Evolutionary conservation across 805 yeast genomes (phyloP).

Genomic region (Tetrapisispora pingtungensis): DNA sequence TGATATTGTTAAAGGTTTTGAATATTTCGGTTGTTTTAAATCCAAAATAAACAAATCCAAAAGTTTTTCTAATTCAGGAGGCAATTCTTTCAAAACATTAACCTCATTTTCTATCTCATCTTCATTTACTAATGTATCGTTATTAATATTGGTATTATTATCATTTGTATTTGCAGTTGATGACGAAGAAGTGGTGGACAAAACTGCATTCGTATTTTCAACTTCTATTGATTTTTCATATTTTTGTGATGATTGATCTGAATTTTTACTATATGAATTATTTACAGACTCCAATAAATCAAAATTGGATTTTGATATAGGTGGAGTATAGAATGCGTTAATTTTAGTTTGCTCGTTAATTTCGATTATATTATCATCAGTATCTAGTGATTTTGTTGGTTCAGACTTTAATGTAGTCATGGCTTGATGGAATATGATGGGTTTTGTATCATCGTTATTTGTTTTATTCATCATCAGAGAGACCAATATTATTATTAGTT

Average conservation of each 20-base stretch:
- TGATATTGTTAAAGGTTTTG: slow-evolving; percentile 20
- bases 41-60: slow-evolving; percentile 25
- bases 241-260: background rate
- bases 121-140: slow-evolving; percentile 5
- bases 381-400: background rate
- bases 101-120: slow-evolving; percentile 20
- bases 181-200: background rate
- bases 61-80: slow-evolving; percentile 18
- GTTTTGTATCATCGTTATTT: too few relatives aligned
- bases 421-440: too few relatives aligned
- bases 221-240: background rate
- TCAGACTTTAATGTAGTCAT: background rate
- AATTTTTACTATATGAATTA: slow-evolving; percentile 17
- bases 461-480: background rate
- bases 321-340: slow-evolving; percentile 24
- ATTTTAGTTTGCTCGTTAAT: background rate
- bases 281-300: slow-evolving; percentile 19
- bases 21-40: slow-evolving; percentile 28
- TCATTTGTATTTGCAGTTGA: background rate
- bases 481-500: too few relatives aligned
- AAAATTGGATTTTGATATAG: slow-evolving; percentile 21
- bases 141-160: background rate
- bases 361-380: background rate
- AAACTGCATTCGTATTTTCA: background rate
- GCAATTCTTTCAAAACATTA: slow-evolving; percentile 14